Evolutionary conservation across 805 yeast species (phyloP).

Genomic region (Saccharomycopsis amapae): DNA sequence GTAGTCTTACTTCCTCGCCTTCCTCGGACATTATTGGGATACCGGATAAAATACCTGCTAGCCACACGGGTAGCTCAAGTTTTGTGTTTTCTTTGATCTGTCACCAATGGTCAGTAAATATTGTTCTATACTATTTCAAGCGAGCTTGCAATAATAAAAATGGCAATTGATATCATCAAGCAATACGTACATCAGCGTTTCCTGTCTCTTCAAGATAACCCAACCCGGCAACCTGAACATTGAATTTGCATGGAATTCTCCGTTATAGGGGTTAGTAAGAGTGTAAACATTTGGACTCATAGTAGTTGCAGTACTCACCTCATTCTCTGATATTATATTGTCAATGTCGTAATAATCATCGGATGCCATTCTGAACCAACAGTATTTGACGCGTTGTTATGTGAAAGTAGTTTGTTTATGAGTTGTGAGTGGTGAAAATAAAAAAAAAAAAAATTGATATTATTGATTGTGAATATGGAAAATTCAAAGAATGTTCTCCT

Average conservation of each 20-base stretch:
- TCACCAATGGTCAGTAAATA: not conserved
- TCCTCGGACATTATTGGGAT: conserved; percentile 29
- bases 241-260: conserved; percentile 74
- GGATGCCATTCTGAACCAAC: conserved; percentile 1
- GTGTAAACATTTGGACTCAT: not conserved
- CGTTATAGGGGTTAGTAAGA: conserved; percentile 20
- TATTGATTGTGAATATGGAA: no score
- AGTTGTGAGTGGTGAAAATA: no score
- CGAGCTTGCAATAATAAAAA: no score
- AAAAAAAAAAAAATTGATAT: no score
- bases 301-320: conserved; percentile 30
- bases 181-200: conserved; percentile 38
- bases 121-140: no score
- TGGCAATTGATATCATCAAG: not conserved
- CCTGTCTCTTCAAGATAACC: conserved; percentile 81
- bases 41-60: conserved; percentile 71
- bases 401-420: no score
- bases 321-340: conserved; percentile 63
- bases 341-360: conserved; percentile 62
- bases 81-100: conserved; percentile 51
- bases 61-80: conserved; percentile 81
- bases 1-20: conserved; percentile 40
- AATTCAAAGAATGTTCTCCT: no score
- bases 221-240: conserved; percentile 73
- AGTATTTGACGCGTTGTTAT: no score